Evolutionary conservation across 2,329 filamentous ascomycete species (phyloP).

Genomic region (Paraphoma sp.): DNA sequence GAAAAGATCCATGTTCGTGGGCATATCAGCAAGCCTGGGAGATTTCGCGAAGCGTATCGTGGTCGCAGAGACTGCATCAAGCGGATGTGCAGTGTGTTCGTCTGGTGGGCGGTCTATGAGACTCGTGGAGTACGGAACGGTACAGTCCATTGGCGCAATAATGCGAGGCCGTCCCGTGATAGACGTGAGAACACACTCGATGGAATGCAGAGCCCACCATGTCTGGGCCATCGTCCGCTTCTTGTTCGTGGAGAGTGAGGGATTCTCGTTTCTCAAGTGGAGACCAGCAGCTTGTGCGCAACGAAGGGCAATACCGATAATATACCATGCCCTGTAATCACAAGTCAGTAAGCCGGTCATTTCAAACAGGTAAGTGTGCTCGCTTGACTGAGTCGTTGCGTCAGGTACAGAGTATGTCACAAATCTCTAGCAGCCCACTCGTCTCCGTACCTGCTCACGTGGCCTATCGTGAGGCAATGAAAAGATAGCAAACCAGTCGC

Average conservation of each 20-base stretch:
- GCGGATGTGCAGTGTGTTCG: too few relatives aligned
- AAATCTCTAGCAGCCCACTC: too few relatives aligned
- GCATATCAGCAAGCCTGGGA: conserved; percentile 1
- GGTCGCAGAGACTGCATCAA: neutral
- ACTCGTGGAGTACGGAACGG: conserved; percentile 32
- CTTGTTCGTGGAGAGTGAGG: conserved; percentile 18
- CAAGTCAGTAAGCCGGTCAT: neutral
- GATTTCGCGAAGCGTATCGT: conserved; percentile 10
- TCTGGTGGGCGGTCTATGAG: neutral
- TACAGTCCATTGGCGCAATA: conserved; percentile 41
- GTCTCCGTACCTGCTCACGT: conserved; percentile 20
- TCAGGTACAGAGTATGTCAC: too few relatives aligned
- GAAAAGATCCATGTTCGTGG: conserved; percentile 28
- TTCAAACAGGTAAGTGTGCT: neutral
- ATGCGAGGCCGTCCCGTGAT: conserved; percentile 49
- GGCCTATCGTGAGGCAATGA: conserved; percentile 33
- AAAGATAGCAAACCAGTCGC: conserved; percentile 27
- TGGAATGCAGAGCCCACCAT: conserved; percentile 51
- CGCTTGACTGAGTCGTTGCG: too few relatives aligned
- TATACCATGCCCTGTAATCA: conserved; percentile 36
- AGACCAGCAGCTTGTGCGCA: conserved; percentile 47
- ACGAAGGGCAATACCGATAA: conserved; percentile 46
- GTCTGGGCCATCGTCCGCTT: conserved; percentile 44
- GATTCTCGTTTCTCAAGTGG: conserved; percentile 46
- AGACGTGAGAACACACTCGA: conserved; percentile 47